A percentile compares a stretch with the other conserved stretches of the same genome.
phyloP scores from a whole-genome alignment of 208 protist species.

The Wallacemonas sp. region DNA sequence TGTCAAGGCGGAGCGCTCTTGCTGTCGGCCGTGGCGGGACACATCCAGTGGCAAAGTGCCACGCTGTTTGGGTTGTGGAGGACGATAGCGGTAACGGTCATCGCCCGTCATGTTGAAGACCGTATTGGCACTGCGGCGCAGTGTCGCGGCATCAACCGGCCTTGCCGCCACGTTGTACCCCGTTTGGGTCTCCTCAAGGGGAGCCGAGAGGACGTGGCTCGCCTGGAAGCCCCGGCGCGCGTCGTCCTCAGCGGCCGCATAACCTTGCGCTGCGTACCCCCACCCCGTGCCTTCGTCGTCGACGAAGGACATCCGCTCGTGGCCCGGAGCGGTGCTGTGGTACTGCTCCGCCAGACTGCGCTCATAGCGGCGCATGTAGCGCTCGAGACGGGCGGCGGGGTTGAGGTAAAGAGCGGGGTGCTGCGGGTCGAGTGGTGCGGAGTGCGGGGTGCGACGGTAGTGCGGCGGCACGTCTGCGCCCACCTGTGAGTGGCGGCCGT shows the following conservation, averaged over 20 bases:
- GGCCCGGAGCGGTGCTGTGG: neutral
- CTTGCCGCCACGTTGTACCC: neutral
- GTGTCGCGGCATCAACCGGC: constrained; percentile 8
- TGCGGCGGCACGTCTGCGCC: neutral
- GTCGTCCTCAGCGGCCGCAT: constrained; percentile 15
- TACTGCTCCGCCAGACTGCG: constrained; percentile 36
- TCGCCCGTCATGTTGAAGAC: constrained; percentile 78
- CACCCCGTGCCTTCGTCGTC: neutral
- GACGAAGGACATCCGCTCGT: neutral
- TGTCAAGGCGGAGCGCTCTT: constrained; percentile 11
- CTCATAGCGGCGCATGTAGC: constrained; percentile 58
- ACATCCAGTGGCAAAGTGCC: neutral
- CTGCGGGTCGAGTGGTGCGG: neutral
- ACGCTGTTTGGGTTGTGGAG: neutral
- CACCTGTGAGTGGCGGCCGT: neutral
- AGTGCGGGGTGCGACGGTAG: neutral
- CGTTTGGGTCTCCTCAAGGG: constrained; percentile 1
- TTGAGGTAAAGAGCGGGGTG: constrained; percentile 29
- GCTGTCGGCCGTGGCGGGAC: constrained; percentile 7
- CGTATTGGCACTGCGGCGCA: constrained; percentile 63
- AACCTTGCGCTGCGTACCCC: neutral
- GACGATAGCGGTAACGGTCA: constrained; percentile 58
- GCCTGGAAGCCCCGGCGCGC: constrained; percentile 1
- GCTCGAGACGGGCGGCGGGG: constrained; percentile 49
- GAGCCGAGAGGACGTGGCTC: constrained; percentile 10